Evolutionary conservation across 345 rosid species (phyloP), one percentile per base, ranked within the genome.

Genomic region (Acer negundo): DNA sequence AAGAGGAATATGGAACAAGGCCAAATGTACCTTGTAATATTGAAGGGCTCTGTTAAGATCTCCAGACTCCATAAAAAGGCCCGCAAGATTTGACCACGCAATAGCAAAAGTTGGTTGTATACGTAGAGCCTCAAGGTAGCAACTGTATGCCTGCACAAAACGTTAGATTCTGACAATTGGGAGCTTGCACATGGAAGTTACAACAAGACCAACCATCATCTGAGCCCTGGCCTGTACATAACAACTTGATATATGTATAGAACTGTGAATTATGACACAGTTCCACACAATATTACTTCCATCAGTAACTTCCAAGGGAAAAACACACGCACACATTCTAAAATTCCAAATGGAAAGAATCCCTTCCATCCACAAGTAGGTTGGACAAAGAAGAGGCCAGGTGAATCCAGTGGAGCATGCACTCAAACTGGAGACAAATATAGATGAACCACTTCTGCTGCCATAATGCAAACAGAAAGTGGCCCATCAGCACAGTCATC

Each of bases 21-120:
- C 74, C 67, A 78, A 66, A 42, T 69, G 72, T 77, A 92, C 99
- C 98, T 94, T 91, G 78, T 96, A 96, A 82, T 97, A 97, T 59
- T 94, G 97, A 77, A 91, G 92, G 74, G 99, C 99, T 84, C 93
- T 88, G 69, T 88, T 89, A 75, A 91, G 87, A 85, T 97, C 98
- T 70, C 99, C 99, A 38, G 97, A 88, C 85, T 97, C 98, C 99
- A 97, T 90, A 80, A 92, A 94, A 80, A 97, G 97, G 82, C 97
- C 98, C 62, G 98, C 99, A 85, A 97, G 94, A 86, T 94, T 97
- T 31, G 98, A 97, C 98, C 99, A 97, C 24, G 99, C 99, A 77
- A 94, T 89, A n/a, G 99, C 97, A 89, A 94, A 97, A 47, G 86
- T 91, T 62, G 99, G 99, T 79, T 96, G 98, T 79, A 96, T 96